Evolutionary conservation across 2,329 filamentous ascomycete genomes (phyloP).

Genomic region (Colletotrichum sp.): DNA sequence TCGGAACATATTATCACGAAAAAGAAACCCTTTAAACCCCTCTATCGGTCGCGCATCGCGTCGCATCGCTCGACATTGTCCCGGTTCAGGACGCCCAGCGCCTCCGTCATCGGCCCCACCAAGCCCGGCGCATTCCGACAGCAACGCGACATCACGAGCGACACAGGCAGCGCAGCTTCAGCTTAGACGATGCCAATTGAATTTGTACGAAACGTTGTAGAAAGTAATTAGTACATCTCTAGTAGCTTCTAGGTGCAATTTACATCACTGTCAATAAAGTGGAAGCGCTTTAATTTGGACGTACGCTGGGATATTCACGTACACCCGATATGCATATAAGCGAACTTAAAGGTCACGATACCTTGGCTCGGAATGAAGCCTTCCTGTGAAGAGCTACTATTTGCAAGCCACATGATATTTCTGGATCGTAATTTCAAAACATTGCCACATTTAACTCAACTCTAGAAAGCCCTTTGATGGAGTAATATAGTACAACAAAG

Average conservation of each 20-base stretch:
- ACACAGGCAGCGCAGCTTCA: not conserved
- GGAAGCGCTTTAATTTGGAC: not conserved
- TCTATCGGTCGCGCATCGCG: not conserved
- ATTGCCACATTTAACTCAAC: not conserved
- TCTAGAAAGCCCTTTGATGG: constrained; percentile 1
- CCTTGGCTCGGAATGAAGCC: not conserved
- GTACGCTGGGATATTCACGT: not conserved
- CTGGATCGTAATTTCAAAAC: not conserved
- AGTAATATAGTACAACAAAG: constrained; percentile 7
- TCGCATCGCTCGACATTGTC: not conserved
- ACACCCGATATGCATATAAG: not conserved
- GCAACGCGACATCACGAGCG: not conserved
- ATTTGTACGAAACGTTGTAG: not conserved
- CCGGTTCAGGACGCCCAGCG: not conserved
- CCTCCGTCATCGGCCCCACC: not conserved
- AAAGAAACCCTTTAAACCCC: not conserved
- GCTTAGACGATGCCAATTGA: not conserved
- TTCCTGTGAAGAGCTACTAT: not conserved
- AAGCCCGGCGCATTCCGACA: not conserved
- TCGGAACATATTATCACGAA: not conserved
- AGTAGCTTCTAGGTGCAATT: not conserved
- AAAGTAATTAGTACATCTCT: not conserved
- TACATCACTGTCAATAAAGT: not conserved
- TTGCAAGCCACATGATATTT: not conserved
- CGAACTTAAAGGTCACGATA: not conserved